Evolutionary conservation across 495 filamentous ascomycete species (phyloP).

Genomic region (Hyaloscypha finlandica): DNA sequence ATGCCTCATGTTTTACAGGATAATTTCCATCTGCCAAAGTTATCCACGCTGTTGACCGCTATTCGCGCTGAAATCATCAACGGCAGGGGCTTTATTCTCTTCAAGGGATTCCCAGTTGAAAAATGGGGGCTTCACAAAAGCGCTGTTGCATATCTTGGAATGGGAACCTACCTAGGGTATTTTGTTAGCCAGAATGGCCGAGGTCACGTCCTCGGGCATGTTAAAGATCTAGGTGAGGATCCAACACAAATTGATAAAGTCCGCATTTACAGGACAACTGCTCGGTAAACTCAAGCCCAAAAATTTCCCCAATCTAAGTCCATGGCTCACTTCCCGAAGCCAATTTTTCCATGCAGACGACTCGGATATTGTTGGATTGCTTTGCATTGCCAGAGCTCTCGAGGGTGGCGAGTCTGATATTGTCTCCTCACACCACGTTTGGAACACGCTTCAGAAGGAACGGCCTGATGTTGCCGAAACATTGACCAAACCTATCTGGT

Average conservation of each 20-base stretch:
- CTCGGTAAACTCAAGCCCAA: conserved; percentile 53
- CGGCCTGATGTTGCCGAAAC: conserved; percentile 77
- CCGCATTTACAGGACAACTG: conserved; percentile 86
- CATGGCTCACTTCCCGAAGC: conserved; percentile 30
- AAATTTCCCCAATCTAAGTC: neutral
- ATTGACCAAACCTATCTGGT: conserved; percentile 80
- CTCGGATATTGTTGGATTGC: conserved; percentile 79
- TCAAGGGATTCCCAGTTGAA: conserved; percentile 76
- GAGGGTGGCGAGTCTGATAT: conserved; percentile 87
- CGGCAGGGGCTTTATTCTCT: conserved; percentile 88
- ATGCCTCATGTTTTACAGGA: conserved; percentile 34
- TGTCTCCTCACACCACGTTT: conserved; percentile 77
- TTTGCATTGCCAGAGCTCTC: conserved; percentile 76
- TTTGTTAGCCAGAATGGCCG: conserved; percentile 82
- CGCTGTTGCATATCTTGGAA: conserved; percentile 85
- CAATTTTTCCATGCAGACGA: conserved; percentile 85
- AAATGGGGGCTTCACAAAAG: conserved; percentile 80
- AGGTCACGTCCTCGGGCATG: conserved; percentile 89
- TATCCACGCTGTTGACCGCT: conserved; percentile 53
- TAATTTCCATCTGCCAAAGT: conserved; percentile 66
- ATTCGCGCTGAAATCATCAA: conserved; percentile 73
- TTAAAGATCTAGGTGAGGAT: conserved; percentile 88
- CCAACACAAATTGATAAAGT: conserved; percentile 77
- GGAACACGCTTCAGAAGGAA: conserved; percentile 73
- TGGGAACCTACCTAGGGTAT: conserved; percentile 85